A percentile compares a stretch with the other conserved stretches of the same genome.
phyloP scores from a whole-genome alignment of 331 rosid species.

The Rhamnella rubrinervis region DNA sequence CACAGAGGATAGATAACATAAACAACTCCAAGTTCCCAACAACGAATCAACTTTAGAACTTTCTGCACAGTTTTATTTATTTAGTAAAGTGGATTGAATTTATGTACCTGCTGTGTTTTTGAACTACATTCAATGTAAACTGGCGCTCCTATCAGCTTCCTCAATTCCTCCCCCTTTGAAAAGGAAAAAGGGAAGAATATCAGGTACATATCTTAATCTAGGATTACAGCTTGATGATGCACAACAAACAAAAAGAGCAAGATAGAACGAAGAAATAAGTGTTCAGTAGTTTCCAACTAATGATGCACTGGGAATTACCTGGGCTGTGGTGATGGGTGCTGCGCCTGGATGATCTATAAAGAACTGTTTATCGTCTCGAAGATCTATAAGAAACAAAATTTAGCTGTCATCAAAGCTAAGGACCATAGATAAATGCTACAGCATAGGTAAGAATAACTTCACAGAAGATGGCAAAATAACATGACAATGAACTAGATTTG shows the following conservation, averaged over 20 bases:
- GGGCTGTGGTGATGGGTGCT: constrained; percentile 84
- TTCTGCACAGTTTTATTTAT: constrained; percentile 3
- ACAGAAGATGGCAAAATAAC: neutral
- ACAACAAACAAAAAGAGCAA: constrained; percentile 2
- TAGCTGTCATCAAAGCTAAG: constrained; percentile 22
- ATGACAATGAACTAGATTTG: neutral
- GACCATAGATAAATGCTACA: neutral
- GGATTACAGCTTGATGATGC: constrained; percentile 7
- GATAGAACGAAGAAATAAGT: neutral
- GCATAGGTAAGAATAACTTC: neutral
- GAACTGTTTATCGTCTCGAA: constrained; percentile 87
- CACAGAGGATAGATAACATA: constrained; percentile 13
- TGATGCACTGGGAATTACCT: constrained; percentile 45
- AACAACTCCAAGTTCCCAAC: neutral
- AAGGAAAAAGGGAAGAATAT: constrained; percentile 11
- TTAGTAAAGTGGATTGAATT: constrained; percentile 13
- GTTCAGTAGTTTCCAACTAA: neutral
- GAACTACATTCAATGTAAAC: constrained; percentile 93
- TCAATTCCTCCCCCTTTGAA: constrained; percentile 85
- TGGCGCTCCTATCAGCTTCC: constrained; percentile 82
- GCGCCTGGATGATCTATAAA: constrained; percentile 85
- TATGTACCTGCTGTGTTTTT: constrained; percentile 85
- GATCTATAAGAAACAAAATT: constrained; percentile 60
- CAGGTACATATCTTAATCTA: neutral
- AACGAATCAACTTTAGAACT: neutral